Conservation (phyloP, 768 basidiomycete species). For the Hypsizygus marmoreus region DNA sequence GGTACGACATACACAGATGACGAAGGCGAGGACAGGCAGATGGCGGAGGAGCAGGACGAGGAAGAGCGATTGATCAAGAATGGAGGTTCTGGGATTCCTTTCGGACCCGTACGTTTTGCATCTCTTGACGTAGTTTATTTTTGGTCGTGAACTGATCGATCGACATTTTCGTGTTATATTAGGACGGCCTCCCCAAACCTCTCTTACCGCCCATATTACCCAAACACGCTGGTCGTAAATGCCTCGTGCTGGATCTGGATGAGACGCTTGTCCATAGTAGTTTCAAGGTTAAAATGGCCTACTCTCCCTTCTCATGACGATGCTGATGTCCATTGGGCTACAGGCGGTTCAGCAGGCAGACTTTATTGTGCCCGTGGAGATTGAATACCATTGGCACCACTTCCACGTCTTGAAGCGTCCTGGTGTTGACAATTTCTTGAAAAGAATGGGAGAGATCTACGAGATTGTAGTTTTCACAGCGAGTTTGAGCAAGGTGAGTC, state of each 20-base stretch:
- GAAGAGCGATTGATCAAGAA: constrained; percentile 85
- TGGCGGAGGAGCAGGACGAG: constrained; percentile 77
- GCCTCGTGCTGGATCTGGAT: constrained; percentile 94
- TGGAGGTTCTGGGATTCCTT: constrained; percentile 92
- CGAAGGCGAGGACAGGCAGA: constrained; percentile 50
- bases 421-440: constrained; percentile 94
- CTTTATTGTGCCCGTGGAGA: constrained; percentile 98
- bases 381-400: constrained; percentile 97
- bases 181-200: constrained; percentile 87
- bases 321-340: constrained; percentile 5
- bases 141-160: constrained; percentile 4
- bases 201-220: constrained; percentile 81
- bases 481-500: constrained; percentile 87
- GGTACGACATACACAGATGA: constrained; percentile 69
- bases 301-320: neutral
- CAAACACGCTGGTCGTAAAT: constrained; percentile 89
- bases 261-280: constrained; percentile 98
- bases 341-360: constrained; percentile 93
- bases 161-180: too few relatives aligned
- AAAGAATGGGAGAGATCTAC: constrained; percentile 97
- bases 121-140: neutral
- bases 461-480: constrained; percentile 98
- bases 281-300: constrained; percentile 75
- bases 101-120: constrained; percentile 72
- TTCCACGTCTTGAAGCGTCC: constrained; percentile 99